phyloP scores from a whole-genome alignment of 2,329 filamentous ascomycete species.

The Aspergillus persii region DNA sequence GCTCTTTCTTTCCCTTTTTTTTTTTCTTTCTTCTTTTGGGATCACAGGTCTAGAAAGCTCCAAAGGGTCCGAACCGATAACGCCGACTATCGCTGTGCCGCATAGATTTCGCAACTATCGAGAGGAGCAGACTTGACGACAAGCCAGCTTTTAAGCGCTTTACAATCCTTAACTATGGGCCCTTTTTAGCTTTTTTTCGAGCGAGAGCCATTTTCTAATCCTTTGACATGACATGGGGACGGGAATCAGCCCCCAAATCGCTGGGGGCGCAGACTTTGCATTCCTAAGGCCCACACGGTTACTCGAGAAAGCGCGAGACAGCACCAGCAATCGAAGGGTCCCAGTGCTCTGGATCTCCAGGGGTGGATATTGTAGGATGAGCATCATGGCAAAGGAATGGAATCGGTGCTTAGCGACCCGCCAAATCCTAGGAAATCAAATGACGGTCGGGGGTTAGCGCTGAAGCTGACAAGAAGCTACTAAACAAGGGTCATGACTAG shows the following conservation, averaged over 20 bases:
- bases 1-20: slow-evolving; percentile 20
- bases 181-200: slow-evolving; percentile 15
- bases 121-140: slow-evolving; percentile 30
- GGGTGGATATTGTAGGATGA: slow-evolving; percentile 18
- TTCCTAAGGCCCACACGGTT: slow-evolving; percentile 22
- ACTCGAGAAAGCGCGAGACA: slow-evolving; percentile 14
- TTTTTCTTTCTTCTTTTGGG: neutral
- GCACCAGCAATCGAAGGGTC: slow-evolving; percentile 17
- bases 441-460: slow-evolving; percentile 22
- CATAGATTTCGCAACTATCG: slow-evolving; percentile 24
- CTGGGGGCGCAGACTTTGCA: slow-evolving; percentile 30
- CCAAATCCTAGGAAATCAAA: slow-evolving; percentile 14
- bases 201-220: slow-evolving; percentile 10
- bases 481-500: slow-evolving; percentile 3
- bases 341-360: slow-evolving; percentile 24
- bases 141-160: slow-evolving; percentile 40
- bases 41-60: slow-evolving; percentile 33
- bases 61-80: slow-evolving; percentile 22
- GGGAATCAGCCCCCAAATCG: slow-evolving; percentile 32
- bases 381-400: slow-evolving; percentile 13
- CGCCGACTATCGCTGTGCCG: slow-evolving; percentile 32
- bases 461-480: slow-evolving; percentile 11
- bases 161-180: slow-evolving; percentile 25
- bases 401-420: slow-evolving; percentile 16
- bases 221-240: slow-evolving; percentile 19